These are phyloP conservation scores for Hyaloperonospora brassicae DNA, from an alignment of 352 stramenopile species.

Conservation along the genomic window DNA sequence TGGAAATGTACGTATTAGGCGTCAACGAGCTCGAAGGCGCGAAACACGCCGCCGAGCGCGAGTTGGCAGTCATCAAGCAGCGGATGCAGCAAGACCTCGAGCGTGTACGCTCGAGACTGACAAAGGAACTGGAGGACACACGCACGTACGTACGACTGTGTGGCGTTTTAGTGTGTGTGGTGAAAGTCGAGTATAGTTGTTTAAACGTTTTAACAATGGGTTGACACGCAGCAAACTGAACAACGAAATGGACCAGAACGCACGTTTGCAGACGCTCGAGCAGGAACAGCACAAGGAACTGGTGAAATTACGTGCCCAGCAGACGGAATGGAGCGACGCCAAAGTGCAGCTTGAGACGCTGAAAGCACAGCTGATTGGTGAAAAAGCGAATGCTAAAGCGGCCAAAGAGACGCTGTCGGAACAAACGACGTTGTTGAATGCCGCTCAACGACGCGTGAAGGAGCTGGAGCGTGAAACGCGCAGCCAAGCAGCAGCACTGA, in stretches of 20 bases:
- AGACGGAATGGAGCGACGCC: slow-evolving; percentile 57
- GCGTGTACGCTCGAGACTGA: slow-evolving; percentile 43
- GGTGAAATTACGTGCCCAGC: slow-evolving; percentile 60
- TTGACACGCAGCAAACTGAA: slow-evolving; percentile 72
- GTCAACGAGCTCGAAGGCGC: slow-evolving; percentile 79
- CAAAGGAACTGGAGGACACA: slow-evolving; percentile 71
- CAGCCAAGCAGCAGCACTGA: slow-evolving; percentile 35
- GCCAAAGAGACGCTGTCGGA: slow-evolving; percentile 72
- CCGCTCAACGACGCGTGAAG: slow-evolving; percentile 54
- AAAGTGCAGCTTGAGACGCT: slow-evolving; percentile 49
- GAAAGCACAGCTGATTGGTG: slow-evolving; percentile 41
- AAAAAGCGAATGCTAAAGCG: slow-evolving; percentile 52
- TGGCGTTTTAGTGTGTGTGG: neutral
- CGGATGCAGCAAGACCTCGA: slow-evolving; percentile 77
- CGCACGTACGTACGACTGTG: slow-evolving; percentile 51
- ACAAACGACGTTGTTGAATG: slow-evolving; percentile 60
- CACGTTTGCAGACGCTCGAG: slow-evolving; percentile 61
- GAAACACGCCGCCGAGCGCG: slow-evolving; percentile 60
- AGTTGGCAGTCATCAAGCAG: slow-evolving; percentile 73
- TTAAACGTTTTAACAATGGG: neutral
- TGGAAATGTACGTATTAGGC: slow-evolving; percentile 78
- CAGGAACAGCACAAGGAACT: slow-evolving; percentile 75
- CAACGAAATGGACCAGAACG: slow-evolving; percentile 65
- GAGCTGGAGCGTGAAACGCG: slow-evolving; percentile 67
- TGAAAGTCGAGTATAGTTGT: neutral